Conservation (phyloP, 495 filamentous ascomycete species). For the Friedmanniomyces endolithicus region DNA sequence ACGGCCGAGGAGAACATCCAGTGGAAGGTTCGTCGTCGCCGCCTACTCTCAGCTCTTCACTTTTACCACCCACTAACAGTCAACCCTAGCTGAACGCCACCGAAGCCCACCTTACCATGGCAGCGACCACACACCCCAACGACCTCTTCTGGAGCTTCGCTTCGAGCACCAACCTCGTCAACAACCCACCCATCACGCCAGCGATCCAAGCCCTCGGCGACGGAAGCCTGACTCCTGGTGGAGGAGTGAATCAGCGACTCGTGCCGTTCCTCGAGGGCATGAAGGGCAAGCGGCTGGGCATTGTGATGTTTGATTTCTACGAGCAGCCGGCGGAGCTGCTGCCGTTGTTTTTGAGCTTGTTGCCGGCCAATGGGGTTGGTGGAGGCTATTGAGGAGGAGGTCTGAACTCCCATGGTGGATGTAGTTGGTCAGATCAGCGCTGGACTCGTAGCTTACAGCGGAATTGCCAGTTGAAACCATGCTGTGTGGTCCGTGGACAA, state of each 20-base stretch:
- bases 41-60: background rate
- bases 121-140: slow-evolving; percentile 24
- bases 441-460: no score
- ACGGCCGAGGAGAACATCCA: slow-evolving; percentile 30
- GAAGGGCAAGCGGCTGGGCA: slow-evolving; percentile 16
- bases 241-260: slow-evolving; percentile 30
- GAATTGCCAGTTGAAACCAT: no score
- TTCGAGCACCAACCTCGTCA: slow-evolving; percentile 33
- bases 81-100: slow-evolving; percentile 26
- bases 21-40: slow-evolving; percentile 26
- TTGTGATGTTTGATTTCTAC: slow-evolving; percentile 46
- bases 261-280: slow-evolving; percentile 8
- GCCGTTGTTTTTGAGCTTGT: slow-evolving; percentile 12
- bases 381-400: background rate
- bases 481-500: no score
- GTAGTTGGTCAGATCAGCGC: no score
- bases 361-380: background rate
- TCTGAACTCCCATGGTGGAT: no score
- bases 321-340: slow-evolving; percentile 33
- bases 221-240: slow-evolving; percentile 28
- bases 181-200: slow-evolving; percentile 35
- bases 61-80: background rate
- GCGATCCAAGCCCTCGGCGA: slow-evolving; percentile 39
- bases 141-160: slow-evolving; percentile 41
- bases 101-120: slow-evolving; percentile 25